Evolutionary conservation across 2,329 filamentous ascomycete species (phyloP).

Genomic region (Fusarium paranaense): DNA sequence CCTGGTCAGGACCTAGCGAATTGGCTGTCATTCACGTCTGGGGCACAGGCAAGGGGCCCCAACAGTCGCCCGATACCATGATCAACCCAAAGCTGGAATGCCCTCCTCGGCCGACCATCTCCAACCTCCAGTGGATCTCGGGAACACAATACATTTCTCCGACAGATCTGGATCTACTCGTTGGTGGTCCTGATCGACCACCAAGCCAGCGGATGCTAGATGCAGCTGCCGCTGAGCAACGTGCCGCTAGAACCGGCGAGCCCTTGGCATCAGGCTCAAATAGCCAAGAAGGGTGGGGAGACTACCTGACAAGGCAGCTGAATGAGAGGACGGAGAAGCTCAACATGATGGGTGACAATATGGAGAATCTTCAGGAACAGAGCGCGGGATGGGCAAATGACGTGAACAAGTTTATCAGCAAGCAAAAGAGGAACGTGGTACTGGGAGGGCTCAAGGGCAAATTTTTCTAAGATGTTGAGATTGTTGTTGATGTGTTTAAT

Average conservation of each 20-base stretch:
- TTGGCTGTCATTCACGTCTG: constrained; percentile 86
- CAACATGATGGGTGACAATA: constrained; percentile 82
- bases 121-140: constrained; percentile 95
- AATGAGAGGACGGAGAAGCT: constrained; percentile 92
- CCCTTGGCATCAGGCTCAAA: constrained; percentile 46
- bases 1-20: constrained; percentile 90
- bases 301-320: constrained; percentile 87
- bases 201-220: constrained; percentile 89
- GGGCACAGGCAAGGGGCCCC: constrained; percentile 76
- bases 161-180: constrained; percentile 87
- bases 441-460: constrained; percentile 76
- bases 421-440: constrained; percentile 88
- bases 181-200: constrained; percentile 88
- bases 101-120: constrained; percentile 90
- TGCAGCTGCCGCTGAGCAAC: constrained; percentile 80
- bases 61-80: constrained; percentile 76
- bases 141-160: constrained; percentile 93
- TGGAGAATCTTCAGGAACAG: constrained; percentile 84
- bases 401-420: constrained; percentile 85
- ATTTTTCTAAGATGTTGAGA: constrained; percentile 54
- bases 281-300: constrained; percentile 73
- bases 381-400: constrained; percentile 89
- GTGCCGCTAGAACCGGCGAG: constrained; percentile 59
- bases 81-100: constrained; percentile 80
- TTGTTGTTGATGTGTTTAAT: constrained; percentile 1